A percentile compares a stretch with the other conserved stretches of the same genome.
Conservation (phyloP, 2,329 filamentous ascomycete species). For the Ascochyta pisi region DNA sequence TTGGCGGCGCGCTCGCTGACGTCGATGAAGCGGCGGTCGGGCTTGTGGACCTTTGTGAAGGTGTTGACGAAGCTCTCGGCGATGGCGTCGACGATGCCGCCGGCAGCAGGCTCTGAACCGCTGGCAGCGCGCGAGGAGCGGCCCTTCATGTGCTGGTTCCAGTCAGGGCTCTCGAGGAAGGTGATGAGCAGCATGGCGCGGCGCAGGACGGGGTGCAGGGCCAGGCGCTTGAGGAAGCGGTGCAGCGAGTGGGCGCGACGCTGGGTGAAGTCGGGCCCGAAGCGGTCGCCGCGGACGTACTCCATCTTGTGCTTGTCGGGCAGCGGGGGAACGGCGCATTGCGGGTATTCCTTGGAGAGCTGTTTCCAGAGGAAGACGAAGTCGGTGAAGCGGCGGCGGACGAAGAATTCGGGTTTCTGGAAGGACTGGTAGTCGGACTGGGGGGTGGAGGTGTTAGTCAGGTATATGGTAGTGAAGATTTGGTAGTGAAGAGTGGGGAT, state of each 20-base stretch:
- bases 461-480: too few species aligned
- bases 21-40: conserved; percentile 92
- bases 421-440: conserved; percentile 96
- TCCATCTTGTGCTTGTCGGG: conserved; percentile 99
- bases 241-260: conserved; percentile 89
- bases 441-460: background rate
- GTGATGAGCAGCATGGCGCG: conserved; percentile 81
- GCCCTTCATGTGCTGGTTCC: conserved; percentile 93
- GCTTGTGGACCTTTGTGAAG: conserved; percentile 95
- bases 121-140: conserved; percentile 70
- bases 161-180: conserved; percentile 92
- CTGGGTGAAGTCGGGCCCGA: conserved; percentile 89
- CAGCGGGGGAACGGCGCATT: conserved; percentile 89
- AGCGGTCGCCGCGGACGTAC: conserved; percentile 95
- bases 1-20: conserved; percentile 92
- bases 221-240: conserved; percentile 85
- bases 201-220: conserved; percentile 87
- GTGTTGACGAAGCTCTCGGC: conserved; percentile 97
- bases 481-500: too few species aligned
- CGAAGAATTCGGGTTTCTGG: conserved; percentile 77
- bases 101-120: conserved; percentile 52
- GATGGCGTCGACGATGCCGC: conserved; percentile 90
- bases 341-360: conserved; percentile 84
- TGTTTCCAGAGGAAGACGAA: conserved; percentile 97
- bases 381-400: conserved; percentile 94